phyloP scores from a whole-genome alignment of 164 flowering plant species.

The Piper betle region DNA sequence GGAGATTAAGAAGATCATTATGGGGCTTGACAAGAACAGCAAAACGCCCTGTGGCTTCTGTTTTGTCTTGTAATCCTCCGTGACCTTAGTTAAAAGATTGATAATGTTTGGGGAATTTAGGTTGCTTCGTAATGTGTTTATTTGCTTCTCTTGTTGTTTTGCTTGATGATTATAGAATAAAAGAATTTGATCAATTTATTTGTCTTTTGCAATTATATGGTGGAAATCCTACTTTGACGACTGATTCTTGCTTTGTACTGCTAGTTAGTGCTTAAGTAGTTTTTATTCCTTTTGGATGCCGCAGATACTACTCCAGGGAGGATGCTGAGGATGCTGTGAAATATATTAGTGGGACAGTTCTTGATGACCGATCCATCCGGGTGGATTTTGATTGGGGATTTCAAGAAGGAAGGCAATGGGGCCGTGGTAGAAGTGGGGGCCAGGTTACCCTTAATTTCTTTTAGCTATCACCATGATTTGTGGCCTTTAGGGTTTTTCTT shows the following conservation, averaged over 20 bases:
- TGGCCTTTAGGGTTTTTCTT: neutral
- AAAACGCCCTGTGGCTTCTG: slow-evolving; percentile 99
- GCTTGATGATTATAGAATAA: too few relatives aligned
- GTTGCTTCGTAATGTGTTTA: neutral
- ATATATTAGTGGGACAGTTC: slow-evolving; percentile 92
- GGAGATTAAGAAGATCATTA: slow-evolving; percentile 82
- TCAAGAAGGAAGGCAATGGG: slow-evolving; percentile 98
- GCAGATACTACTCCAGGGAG: slow-evolving; percentile 84
- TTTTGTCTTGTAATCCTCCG: slow-evolving; percentile 60
- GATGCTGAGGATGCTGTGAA: slow-evolving; percentile 92
- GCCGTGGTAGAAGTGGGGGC: slow-evolving; percentile 98
- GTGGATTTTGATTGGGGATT: slow-evolving; percentile 99
- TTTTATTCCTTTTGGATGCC: too few relatives aligned
- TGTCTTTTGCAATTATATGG: too few relatives aligned
- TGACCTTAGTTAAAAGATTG: neutral
- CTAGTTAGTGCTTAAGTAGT: too few relatives aligned
- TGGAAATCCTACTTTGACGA: too few relatives aligned
- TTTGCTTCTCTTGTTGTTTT: neutral
- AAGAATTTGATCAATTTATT: too few relatives aligned
- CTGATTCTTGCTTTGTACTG: too few relatives aligned
- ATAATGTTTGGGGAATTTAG: neutral
- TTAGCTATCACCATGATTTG: neutral
- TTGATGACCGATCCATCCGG: slow-evolving; percentile 96
- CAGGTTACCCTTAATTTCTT: slow-evolving; percentile 35
- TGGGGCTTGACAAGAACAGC: slow-evolving; percentile 94